phyloP scores from a whole-genome alignment of 73 alveolate species.

The Symbiodinium natans region DNA sequence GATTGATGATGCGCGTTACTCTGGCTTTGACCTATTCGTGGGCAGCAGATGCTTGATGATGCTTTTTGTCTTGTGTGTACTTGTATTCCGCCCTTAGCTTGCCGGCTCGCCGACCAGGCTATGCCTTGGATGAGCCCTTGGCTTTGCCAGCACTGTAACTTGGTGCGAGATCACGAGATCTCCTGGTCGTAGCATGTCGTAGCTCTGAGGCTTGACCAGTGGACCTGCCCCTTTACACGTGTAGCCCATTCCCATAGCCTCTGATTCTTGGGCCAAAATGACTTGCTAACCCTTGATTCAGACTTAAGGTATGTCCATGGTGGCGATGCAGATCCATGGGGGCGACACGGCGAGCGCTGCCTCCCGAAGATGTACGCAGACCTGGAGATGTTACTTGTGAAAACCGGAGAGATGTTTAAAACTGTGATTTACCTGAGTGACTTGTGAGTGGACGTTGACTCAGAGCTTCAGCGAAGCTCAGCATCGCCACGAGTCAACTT shows the following conservation, averaged over 20 bases:
- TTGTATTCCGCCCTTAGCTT: too few species aligned
- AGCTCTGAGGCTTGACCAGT: too few species aligned
- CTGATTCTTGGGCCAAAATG: neutral
- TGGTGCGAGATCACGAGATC: too few species aligned
- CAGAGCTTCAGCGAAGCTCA: too few species aligned
- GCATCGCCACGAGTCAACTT: neutral
- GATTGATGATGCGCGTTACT: slow-evolving; percentile 46
- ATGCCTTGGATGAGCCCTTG: neutral
- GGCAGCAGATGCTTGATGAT: neutral
- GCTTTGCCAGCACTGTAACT: neutral
- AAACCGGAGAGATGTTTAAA: too few species aligned
- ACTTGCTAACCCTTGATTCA: too few species aligned
- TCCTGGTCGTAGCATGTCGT: too few species aligned
- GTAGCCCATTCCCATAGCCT: neutral
- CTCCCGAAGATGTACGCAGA: slow-evolving; percentile 64
- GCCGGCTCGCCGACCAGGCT: neutral
- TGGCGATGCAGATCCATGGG: slow-evolving; percentile 78
- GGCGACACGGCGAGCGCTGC: slow-evolving; percentile 52
- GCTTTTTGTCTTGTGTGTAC: too few species aligned
- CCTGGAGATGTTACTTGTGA: neutral
- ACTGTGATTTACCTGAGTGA: too few species aligned
- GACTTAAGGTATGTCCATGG: slow-evolving; percentile 65
- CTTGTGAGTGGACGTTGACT: too few species aligned
- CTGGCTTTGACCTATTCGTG: neutral
- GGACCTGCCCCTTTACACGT: too few species aligned